These are phyloP conservation scores for Acrocalymma vagum DNA, from an alignment of 2,329 filamentous ascomycete genomes.

Conservation along the genomic window DNA sequence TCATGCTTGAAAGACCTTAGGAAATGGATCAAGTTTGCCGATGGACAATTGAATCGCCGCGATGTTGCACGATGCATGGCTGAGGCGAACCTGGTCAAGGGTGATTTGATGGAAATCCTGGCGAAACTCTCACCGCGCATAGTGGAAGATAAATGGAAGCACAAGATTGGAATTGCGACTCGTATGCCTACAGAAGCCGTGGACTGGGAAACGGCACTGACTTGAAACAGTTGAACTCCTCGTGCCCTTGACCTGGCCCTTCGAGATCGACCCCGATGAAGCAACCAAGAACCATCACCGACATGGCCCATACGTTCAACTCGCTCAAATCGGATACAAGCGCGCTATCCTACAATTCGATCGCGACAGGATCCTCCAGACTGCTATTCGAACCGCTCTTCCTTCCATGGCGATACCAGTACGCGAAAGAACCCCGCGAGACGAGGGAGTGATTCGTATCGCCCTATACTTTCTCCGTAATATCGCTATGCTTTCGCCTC, in stretches of 20 bases:
- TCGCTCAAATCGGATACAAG: constrained; percentile 91
- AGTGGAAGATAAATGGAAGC: constrained; percentile 76
- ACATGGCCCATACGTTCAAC: constrained; percentile 87
- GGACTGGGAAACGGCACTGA: constrained; percentile 20
- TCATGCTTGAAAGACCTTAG: constrained; percentile 93
- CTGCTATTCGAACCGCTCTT: constrained; percentile 80
- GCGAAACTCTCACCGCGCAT: constrained; percentile 76
- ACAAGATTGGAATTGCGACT: constrained; percentile 82
- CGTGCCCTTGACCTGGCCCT: constrained; percentile 92
- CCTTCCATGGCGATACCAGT: constrained; percentile 84
- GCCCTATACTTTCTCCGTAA: constrained; percentile 91
- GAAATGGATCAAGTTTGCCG: constrained; percentile 93
- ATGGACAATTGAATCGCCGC: constrained; percentile 91
- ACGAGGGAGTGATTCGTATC: constrained; percentile 92
- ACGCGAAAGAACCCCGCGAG: constrained; percentile 77
- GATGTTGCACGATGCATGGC: constrained; percentile 93
- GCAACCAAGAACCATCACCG: constrained; percentile 94
- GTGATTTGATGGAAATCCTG: constrained; percentile 89
- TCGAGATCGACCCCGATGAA: constrained; percentile 78
- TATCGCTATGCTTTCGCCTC: constrained; percentile 81
- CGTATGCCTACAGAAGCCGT: constrained; percentile 48
- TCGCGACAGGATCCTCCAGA: constrained; percentile 77
- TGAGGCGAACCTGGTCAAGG: constrained; percentile 89
- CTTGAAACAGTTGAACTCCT: constrained; percentile 75
- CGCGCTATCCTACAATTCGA: constrained; percentile 86